A percentile compares a stretch with the other conserved stretches of the same genome.
Conservation (phyloP, 768 basidiomycete species). For the Lentinula boryana region DNA sequence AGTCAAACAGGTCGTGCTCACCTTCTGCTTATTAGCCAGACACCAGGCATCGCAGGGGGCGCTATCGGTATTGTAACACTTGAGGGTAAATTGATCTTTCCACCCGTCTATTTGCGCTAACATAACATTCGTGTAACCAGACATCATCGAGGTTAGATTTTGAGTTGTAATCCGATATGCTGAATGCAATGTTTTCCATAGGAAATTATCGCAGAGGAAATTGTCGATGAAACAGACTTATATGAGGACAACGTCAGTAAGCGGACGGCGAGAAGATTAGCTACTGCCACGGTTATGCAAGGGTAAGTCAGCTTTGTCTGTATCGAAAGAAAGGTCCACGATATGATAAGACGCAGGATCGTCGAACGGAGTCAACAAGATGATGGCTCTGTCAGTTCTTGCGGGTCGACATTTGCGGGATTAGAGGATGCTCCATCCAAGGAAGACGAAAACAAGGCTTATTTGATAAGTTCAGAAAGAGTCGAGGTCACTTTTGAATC, state of each 20-base stretch:
- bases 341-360: background rate
- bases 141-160: slow-evolving; percentile 62
- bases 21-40: slow-evolving; percentile 76
- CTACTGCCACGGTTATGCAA: slow-evolving; percentile 72
- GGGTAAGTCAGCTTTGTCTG: slow-evolving; percentile 39
- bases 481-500: background rate
- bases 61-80: slow-evolving; percentile 89
- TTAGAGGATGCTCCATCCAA: background rate
- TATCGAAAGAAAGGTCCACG: background rate
- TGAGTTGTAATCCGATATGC: background rate
- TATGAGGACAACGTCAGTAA: slow-evolving; percentile 86
- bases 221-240: slow-evolving; percentile 90
- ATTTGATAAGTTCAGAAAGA: background rate
- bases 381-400: background rate
- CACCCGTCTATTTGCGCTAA: background rate
- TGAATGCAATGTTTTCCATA: slow-evolving; percentile 21
- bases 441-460: background rate
- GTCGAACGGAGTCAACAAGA: background rate
- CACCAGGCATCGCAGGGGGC: slow-evolving; percentile 79
- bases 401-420: background rate
- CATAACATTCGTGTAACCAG: slow-evolving; percentile 16
- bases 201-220: slow-evolving; percentile 97
- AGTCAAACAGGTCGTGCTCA: slow-evolving; percentile 95
- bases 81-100: slow-evolving; percentile 30
- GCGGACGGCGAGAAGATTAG: slow-evolving; percentile 59